Percentiles rank a stretch among this genome's conserved stretches.
Conservation (phyloP, 768 basidiomycete genomes). For the Russula abietina region DNA sequence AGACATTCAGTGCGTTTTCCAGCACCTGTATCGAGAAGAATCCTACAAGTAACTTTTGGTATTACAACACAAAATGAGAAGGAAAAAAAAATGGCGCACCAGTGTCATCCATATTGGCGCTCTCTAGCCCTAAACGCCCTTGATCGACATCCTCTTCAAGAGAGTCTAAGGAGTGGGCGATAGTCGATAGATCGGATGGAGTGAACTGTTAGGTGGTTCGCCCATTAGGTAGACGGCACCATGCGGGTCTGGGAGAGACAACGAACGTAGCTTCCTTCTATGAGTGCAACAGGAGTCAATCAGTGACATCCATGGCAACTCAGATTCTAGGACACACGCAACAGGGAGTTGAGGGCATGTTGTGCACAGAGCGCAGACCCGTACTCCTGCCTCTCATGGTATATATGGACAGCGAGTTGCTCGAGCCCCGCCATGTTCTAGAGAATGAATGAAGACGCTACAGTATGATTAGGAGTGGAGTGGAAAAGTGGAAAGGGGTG, state of each 20-base stretch:
- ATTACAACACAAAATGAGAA: background rate
- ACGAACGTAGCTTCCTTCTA: slow-evolving; percentile 49
- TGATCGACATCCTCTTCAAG: slow-evolving; percentile 58
- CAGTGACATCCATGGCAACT: slow-evolving; percentile 14
- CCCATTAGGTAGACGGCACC: slow-evolving; percentile 17
- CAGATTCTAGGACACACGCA: slow-evolving; percentile 49
- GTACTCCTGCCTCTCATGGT: slow-evolving; percentile 71
- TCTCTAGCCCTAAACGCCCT: slow-evolving; percentile 38
- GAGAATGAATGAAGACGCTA: background rate
- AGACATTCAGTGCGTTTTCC: slow-evolving; percentile 76
- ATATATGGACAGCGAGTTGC: slow-evolving; percentile 49
- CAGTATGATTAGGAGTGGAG: background rate
- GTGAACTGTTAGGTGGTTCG: slow-evolving; percentile 49
- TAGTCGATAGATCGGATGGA: slow-evolving; percentile 69
- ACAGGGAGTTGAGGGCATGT: slow-evolving; percentile 74
- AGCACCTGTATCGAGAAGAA: slow-evolving; percentile 92
- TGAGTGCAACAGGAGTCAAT: no score
- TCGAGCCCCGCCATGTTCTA: slow-evolving; percentile 53
- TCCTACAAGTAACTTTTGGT: slow-evolving; percentile 38
- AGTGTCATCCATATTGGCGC: slow-evolving; percentile 89
- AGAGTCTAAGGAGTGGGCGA: slow-evolving; percentile 61
- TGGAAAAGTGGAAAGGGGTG: background rate
- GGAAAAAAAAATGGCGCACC: slow-evolving; percentile 39
- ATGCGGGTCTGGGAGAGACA: background rate
- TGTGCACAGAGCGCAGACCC: slow-evolving; percentile 86